Percentiles rank a stretch among this genome's conserved stretches.
These are phyloP conservation scores for Purshia tridentata DNA, from an alignment of 306 rosid species.

Conservation along the genomic window DNA sequence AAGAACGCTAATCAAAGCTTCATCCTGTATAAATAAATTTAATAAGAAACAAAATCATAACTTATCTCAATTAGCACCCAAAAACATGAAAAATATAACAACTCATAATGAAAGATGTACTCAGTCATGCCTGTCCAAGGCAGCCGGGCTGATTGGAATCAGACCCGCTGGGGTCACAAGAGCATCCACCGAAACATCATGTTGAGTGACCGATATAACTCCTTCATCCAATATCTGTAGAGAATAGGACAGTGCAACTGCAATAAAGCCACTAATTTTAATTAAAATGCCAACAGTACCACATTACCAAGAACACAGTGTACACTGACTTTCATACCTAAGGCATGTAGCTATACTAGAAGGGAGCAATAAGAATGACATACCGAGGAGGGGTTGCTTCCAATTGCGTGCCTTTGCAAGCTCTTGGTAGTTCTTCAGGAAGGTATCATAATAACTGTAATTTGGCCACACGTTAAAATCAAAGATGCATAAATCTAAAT, in stretches of 20 bases:
- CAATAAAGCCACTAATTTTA: slow-evolving; percentile 20
- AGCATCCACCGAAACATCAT: slow-evolving; percentile 70
- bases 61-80: slow-evolving; percentile 1
- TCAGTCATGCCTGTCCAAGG: slow-evolving; percentile 55
- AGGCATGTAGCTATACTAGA: slow-evolving; percentile 8
- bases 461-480: slow-evolving; percentile 2
- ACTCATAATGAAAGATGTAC: slow-evolving; percentile 10
- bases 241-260: slow-evolving; percentile 88
- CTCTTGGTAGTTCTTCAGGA: slow-evolving; percentile 72
- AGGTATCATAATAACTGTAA: slow-evolving; percentile 81
- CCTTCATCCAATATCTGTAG: slow-evolving; percentile 81
- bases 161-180: slow-evolving; percentile 79
- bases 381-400: slow-evolving; percentile 90
- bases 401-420: slow-evolving; percentile 67
- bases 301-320: slow-evolving; percentile 13
- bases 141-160: slow-evolving; percentile 69
- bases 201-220: slow-evolving; percentile 59
- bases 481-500: neutral
- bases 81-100: neutral
- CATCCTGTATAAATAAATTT: slow-evolving; percentile 29
- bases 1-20: slow-evolving; percentile 24
- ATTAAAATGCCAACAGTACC: neutral
- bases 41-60: slow-evolving; percentile 5
- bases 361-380: slow-evolving; percentile 14
- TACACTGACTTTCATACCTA: slow-evolving; percentile 18